Evolutionary conservation across 164 flowering plant species (phyloP), one percentile per base, ranked within the genome.

Genomic region (Piper betle): DNA sequence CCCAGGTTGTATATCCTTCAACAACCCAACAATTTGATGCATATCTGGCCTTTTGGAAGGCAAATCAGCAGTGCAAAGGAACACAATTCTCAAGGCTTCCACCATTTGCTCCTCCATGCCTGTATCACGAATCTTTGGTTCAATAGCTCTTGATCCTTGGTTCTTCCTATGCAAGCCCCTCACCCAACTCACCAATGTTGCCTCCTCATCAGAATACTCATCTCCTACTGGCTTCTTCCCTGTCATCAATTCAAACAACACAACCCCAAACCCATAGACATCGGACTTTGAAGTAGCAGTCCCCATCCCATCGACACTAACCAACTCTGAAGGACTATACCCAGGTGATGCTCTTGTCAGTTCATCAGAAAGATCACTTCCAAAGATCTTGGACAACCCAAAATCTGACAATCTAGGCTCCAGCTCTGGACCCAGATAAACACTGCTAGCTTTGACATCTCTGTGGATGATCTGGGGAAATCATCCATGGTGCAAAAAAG

Each of bases 1-100:
- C 57, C 68, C 70, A 54, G 85, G 91, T 60, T 86, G 87, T 48
- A 89, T 79, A 60, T 89, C 97, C 67, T 90, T 90, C 52, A 90
- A 80, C 41, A 90, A 84, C 39, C 97, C 97, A 50, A 90, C 97
- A 25, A 90, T 75, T 67, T 90, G 97, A 46, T 90, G 97, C 97
- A 90, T 90, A 62, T 80, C 80, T 46, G 97, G 97, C 53, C 97
- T 72, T 75, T 87, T 90, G 0, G 76, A 67, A 5, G 97, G 97
- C 68, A 82, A 62, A 18, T 90, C 94, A 39, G 97, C 94, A 0
- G 97, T 87, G 81, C 97, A 90, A 10, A 90, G 77, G 69, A 84
- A 90, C 11, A 88, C 94, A 59, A 90, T 84, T 71, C 84, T 87
- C 63, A 90, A 67, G 37, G 83, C 94, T 75, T 90, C 97, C 55